Base-by-base conservation (phyloP, 306 rosid species). In the Prunus mira region DNA sequence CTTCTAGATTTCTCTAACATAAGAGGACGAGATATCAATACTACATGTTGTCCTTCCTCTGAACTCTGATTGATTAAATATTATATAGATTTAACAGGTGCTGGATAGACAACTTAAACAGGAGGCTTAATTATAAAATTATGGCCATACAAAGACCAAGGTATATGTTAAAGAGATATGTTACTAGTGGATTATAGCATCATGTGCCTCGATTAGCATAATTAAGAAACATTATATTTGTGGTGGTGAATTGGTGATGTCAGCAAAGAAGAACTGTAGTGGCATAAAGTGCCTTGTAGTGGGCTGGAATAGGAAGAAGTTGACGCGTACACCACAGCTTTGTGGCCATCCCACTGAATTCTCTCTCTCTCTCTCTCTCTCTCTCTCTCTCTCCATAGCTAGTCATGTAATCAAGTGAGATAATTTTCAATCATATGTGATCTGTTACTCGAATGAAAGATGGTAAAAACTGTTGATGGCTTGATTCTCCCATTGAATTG, bases 271-370 rank as follows among this genome's bases (percentile, higher is more conserved):
- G 80, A 67, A 65, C 19, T 34, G 64, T 51, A 66, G 69, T 20
- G 5, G 43, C 43, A 38, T 38, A 38, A 38, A 38, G 43, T 38
- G 43, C 43, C 43, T 38, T 58, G 74, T 69, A 70, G 81, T 73
- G 84, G 88, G 60, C 60, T 38, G 74, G 74, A 72, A 24, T 14
- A 41, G 6, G 11, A 6, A 24, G 20, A 43, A 30, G 56, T 10
- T 55, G 76, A 56, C 66, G 76, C 56, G 41, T 41, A 73, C 6
- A 22, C 67, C 46, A 61, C 27, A 12, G 69, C 4, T 65, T 78
- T 84, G 82, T 85, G 89, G 86, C 66, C 73, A 68, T 46, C 80
- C 83, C 92, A 86, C 90, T 86, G 10, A 18, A 32, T 4, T 79
- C 56, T n/a, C 43, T 34, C 43, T 47, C 73, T 46, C 60, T 84